Percentiles rank a stretch among this genome's conserved stretches.
phyloP scores from a whole-genome alignment of 139 green algal species.

The Chlamydomonas asymmetrica region DNA sequence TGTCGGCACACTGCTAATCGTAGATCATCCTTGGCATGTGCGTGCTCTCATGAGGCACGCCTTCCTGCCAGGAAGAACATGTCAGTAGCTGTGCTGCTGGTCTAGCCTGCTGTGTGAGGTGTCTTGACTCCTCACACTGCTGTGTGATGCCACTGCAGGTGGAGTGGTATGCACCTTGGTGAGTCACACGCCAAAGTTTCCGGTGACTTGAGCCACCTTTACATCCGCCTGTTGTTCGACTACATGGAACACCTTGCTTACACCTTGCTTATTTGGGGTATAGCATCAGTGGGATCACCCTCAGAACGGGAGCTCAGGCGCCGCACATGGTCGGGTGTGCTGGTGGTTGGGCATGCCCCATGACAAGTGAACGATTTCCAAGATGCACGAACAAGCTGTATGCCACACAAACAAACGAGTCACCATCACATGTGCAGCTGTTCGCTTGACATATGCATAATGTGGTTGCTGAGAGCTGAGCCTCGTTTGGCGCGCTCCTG shows the following conservation, averaged over 20 bases:
- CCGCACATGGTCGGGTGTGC: not conserved
- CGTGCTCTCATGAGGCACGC: not conserved
- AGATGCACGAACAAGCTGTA: not conserved
- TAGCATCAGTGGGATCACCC: too few relatives aligned
- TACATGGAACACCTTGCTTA: too few relatives aligned
- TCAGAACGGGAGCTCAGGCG: not conserved
- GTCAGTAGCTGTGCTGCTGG: not conserved
- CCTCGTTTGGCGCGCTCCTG: not conserved
- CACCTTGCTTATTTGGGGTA: too few relatives aligned
- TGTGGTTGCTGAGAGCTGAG: too few relatives aligned
- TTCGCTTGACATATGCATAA: not conserved
- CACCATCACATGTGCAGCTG: not conserved
- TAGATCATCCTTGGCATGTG: not conserved
- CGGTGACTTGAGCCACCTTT: too few relatives aligned
- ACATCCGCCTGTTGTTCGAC: too few relatives aligned
- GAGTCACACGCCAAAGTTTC: too few relatives aligned
- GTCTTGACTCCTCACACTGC: too few relatives aligned
- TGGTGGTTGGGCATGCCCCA: not conserved
- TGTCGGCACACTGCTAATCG: constrained; percentile 12
- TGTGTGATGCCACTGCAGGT: too few relatives aligned
- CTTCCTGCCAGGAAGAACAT: not conserved
- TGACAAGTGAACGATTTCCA: too few relatives aligned
- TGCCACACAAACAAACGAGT: not conserved
- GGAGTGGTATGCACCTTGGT: too few relatives aligned
- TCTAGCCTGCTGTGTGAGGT: too few relatives aligned